These are phyloP conservation scores for Silene noctiflora DNA, from an alignment of 179 eudicot species.

Conservation along the genomic window DNA sequence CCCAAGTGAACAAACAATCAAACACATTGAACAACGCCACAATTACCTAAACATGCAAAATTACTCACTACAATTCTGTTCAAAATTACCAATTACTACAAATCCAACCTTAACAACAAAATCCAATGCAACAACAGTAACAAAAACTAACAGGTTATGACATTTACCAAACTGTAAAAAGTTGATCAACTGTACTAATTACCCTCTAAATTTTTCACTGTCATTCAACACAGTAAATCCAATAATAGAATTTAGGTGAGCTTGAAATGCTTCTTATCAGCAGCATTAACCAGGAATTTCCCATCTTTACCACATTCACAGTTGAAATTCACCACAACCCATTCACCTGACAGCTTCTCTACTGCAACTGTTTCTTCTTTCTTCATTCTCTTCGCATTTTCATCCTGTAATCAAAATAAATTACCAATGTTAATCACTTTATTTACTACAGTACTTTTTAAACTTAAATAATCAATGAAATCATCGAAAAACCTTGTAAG, in stretches of 20 bases:
- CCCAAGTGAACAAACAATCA: too few relatives aligned
- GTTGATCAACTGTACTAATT: too few relatives aligned
- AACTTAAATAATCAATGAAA: neutral
- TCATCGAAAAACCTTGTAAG: neutral
- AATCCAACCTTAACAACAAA: too few relatives aligned
- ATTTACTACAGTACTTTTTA: too few relatives aligned
- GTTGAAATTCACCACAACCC: conserved; percentile 17
- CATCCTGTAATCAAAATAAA: neutral
- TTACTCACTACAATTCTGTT: too few relatives aligned
- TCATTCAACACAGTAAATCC: neutral
- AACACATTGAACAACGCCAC: too few relatives aligned
- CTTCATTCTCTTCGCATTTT: neutral
- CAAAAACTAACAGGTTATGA: too few relatives aligned
- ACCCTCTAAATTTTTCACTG: neutral
- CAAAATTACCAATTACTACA: too few relatives aligned
- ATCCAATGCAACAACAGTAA: neutral
- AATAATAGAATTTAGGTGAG: neutral
- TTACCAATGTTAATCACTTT: neutral
- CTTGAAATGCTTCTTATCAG: conserved; percentile 15
- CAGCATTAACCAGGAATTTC: conserved; percentile 6
- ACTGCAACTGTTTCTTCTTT: conserved; percentile 5
- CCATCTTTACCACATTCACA: conserved; percentile 10
- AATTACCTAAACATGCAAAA: too few relatives aligned
- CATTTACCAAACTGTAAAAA: too few relatives aligned
- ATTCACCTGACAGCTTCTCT: conserved; percentile 15